Evolutionary conservation across 805 yeast genomes (phyloP).

Genomic region (Zygosaccharomyces pseudorouxii): DNA sequence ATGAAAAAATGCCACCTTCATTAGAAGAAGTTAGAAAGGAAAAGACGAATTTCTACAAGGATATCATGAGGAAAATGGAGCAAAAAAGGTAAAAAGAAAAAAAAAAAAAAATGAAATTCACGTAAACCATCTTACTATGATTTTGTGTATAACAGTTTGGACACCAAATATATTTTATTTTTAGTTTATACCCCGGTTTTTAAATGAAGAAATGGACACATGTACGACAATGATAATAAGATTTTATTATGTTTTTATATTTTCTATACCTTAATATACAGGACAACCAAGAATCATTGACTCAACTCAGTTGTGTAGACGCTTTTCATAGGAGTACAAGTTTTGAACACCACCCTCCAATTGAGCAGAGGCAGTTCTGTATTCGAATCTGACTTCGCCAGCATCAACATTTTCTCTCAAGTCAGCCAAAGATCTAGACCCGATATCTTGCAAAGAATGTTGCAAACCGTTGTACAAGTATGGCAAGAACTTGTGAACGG

Average conservation of each 20-base stretch:
- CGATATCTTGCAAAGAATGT: slow-evolving; percentile 98
- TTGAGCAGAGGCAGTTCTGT: slow-evolving; percentile 98
- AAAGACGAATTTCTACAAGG: slow-evolving; percentile 43
- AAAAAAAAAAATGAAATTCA: background rate
- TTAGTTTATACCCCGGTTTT: too few species aligned
- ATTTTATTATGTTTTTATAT: background rate
- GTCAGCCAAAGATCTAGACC: slow-evolving; percentile 60
- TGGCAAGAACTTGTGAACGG: slow-evolving; percentile 88
- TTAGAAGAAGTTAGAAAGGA: slow-evolving; percentile 49
- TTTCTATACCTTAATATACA: background rate
- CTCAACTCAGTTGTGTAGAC: slow-evolving; percentile 69
- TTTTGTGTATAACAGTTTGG: background rate
- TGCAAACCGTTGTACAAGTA: slow-evolving; percentile 92
- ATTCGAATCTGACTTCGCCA: slow-evolving; percentile 86
- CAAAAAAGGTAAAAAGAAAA: slow-evolving; percentile 8
- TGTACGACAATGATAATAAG: too few species aligned
- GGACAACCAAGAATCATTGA: background rate
- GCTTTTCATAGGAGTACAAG: slow-evolving; percentile 94
- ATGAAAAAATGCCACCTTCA: slow-evolving; percentile 87
- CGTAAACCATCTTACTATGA: background rate
- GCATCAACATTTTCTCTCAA: slow-evolving; percentile 59
- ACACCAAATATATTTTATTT: too few species aligned
- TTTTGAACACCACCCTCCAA: slow-evolving; percentile 98
- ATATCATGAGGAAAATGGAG: slow-evolving; percentile 32
- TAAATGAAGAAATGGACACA: too few species aligned